These are phyloP conservation scores for Solanum stenotomum DNA, from an alignment of 257 asterid genomes.

Conservation along the genomic window DNA sequence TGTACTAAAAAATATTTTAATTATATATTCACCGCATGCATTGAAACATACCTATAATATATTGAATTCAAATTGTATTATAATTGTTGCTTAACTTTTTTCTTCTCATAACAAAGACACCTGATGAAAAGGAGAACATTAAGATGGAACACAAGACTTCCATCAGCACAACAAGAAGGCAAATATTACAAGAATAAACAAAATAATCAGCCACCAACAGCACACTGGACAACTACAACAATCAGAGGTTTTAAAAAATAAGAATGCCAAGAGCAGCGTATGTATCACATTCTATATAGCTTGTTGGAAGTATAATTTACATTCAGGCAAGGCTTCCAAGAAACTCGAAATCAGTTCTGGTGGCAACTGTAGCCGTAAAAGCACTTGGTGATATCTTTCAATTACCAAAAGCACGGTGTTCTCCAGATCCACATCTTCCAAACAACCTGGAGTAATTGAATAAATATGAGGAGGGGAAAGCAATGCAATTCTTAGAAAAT, in stretches of 20 bases:
- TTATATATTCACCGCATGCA: not conserved
- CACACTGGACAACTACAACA: not conserved
- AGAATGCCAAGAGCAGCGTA: not conserved
- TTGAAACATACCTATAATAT: not conserved
- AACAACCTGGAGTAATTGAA: conserved; percentile 9
- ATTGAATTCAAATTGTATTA: not conserved
- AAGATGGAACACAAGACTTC: not conserved
- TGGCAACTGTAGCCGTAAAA: conserved; percentile 9
- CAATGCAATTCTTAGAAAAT: not conserved
- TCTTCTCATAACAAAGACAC: not conserved
- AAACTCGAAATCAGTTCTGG: conserved; percentile 14
- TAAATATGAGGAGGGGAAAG: not conserved
- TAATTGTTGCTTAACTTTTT: not conserved
- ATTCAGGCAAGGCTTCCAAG: conserved; percentile 24
- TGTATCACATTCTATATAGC: not conserved
- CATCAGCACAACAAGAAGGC: not conserved
- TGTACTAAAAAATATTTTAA: not conserved
- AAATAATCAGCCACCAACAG: not conserved
- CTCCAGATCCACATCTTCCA: conserved; percentile 22
- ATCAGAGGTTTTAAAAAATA: not conserved
- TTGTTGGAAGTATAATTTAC: conserved; percentile 11
- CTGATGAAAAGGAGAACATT: too few species aligned
- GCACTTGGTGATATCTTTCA: conserved; percentile 4
- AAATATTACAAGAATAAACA: not conserved
- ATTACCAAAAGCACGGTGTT: conserved; percentile 11